These are phyloP conservation scores for Kazachstania psychrophila DNA, from an alignment of 805 yeast genomes.

Conservation along the genomic window DNA sequence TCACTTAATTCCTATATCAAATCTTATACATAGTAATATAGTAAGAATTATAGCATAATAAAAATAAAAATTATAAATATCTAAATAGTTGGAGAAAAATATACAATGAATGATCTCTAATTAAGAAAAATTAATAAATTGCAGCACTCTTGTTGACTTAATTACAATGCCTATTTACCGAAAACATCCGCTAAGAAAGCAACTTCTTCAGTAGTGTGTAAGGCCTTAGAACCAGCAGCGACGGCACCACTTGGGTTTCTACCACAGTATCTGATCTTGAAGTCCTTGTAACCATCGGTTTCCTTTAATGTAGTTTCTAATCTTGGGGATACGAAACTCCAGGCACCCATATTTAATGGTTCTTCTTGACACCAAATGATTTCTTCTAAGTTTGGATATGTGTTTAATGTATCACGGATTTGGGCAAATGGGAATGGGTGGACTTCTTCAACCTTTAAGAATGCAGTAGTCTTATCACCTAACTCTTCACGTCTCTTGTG, in stretches of 20 bases:
- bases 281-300: conserved; percentile 56
- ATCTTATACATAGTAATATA: too few relatives aligned
- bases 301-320: conserved; percentile 64
- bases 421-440: conserved; percentile 99
- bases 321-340: conserved; percentile 77
- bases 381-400: conserved; percentile 77
- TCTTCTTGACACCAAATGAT: conserved; percentile 98
- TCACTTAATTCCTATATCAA: too few relatives aligned
- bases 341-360: conserved; percentile 94
- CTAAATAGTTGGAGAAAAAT: too few relatives aligned
- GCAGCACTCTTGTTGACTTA: too few relatives aligned
- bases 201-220: conserved; percentile 83
- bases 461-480: conserved; percentile 75
- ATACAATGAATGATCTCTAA: too few relatives aligned
- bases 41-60: too few relatives aligned
- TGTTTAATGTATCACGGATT: conserved; percentile 70
- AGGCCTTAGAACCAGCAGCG: conserved; percentile 91
- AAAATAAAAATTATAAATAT: too few relatives aligned
- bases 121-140: too few relatives aligned
- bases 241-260: conserved; percentile 97
- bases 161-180: conserved; percentile 11
- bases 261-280: conserved; percentile 76
- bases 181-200: conserved; percentile 76
- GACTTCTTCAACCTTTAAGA: conserved; percentile 83
- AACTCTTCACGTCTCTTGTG: conserved; percentile 77